Evolutionary conservation across 495 filamentous ascomycete genomes (phyloP), one percentile per base, ranked within the genome.

Genomic region (Hypoxylon lenormandii): DNA sequence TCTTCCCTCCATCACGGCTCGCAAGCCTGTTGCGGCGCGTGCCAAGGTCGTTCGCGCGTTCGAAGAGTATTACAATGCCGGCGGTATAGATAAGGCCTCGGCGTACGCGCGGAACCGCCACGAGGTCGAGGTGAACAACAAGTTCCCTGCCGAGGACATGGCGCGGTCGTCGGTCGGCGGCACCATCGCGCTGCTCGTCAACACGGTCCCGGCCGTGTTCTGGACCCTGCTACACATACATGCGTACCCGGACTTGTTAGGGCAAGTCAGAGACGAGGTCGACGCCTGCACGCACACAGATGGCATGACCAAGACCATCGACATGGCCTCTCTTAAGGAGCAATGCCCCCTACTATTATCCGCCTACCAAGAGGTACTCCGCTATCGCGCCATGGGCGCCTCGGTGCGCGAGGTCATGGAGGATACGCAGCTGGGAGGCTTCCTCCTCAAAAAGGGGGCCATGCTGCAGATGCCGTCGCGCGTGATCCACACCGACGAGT

Each of bases 191-290:
- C 57, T 84, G n/a, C 50, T 85, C 1, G 79, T 79, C n/a, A 86
- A 84, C 60, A 85, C 81, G 1, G 71, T 77, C 21, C 82, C 82
- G 2, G 68, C 81, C 10, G 65, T 71, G 4, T 85, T 85, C 68
- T 84, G 82, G 82, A 61, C 78, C 11, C 60, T 85, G 1, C 80
- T 80, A 38, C 75, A 79, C 28, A 18, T 83, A 0, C 81, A 74
- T 62, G 79, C 78, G 4, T 63, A 80, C 28, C 76, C 80, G 0
- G 58, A 64, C 0, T 65, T 84, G 0, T 76, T 85, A 0, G 38
- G 56, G 15, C 56, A 57, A 1, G 49, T 68, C 57, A 42, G 50
- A 16, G 38, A 61, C n/a, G 46, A 74, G 19, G 52, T 68, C 19
- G 59, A 72, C 16, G 67, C 54, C 45, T 61, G 60, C 40, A 66